phyloP scores from a whole-genome alignment of 2,329 filamentous ascomycete genomes.

The Calonectria pteridis region DNA sequence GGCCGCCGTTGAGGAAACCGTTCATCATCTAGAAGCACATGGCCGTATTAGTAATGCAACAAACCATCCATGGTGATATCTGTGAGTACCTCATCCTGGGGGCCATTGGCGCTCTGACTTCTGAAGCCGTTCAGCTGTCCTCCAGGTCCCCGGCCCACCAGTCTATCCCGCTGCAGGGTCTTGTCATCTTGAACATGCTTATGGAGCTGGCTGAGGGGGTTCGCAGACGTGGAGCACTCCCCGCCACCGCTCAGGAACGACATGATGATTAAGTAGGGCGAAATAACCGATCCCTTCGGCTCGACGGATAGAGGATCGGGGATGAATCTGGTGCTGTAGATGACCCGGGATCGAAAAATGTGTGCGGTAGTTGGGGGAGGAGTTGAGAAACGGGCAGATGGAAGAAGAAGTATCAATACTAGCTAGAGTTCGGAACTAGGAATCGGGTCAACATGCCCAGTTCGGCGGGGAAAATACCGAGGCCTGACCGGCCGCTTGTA shows the following conservation, averaged over 20 bases:
- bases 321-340: conserved; percentile 3
- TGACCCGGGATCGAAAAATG: neutral
- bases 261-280: conserved; percentile 67
- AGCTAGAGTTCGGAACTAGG: conserved; percentile 11
- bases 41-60: conserved; percentile 46
- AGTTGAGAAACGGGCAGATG: neutral
- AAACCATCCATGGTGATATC: conserved; percentile 16
- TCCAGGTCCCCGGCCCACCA: conserved; percentile 80
- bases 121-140: conserved; percentile 83
- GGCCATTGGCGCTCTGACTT: conserved; percentile 74
- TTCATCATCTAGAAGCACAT: conserved; percentile 81
- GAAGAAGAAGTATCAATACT: conserved; percentile 5
- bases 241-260: conserved; percentile 95
- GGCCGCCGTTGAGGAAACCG: conserved; percentile 87
- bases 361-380: neutral
- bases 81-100: conserved; percentile 76
- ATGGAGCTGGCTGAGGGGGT: conserved; percentile 96
- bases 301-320: conserved; percentile 5
- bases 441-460: conserved; percentile 20
- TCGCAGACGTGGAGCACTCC: conserved; percentile 96
- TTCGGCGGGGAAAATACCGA: conserved; percentile 47
- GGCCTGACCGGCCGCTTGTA: conserved; percentile 39
- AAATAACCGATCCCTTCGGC: conserved; percentile 21
- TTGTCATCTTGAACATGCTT: conserved; percentile 98
- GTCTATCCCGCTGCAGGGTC: conserved; percentile 89